Base-by-base conservation (phyloP, 2,329 filamentous ascomycete genomes). In the Aspergillus sp. region DNA sequence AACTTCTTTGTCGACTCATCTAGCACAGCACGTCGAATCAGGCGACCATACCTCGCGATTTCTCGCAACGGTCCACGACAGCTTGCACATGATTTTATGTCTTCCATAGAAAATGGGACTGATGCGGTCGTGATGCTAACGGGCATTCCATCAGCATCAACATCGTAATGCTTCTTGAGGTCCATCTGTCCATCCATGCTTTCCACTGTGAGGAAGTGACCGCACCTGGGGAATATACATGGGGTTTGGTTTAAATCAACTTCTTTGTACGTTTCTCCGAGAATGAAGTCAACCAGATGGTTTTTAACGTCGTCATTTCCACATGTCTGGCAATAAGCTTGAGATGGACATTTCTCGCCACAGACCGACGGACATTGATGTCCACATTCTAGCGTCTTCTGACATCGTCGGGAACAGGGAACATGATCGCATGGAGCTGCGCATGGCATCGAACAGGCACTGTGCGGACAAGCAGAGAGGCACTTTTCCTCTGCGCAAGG, bases 1-100 rank as follows among this genome's bases (percentile, higher is more conserved):
- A 86, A 82, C 48, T 79, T 82, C 62, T 83, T 84, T 0, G 79
- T 80, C 0, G 76, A 70, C 56, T 85, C 77, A 42, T 86, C 81
- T 1, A 87, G 68, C 6, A 81, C 65, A 1, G 76, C 79, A 4
- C 77, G 72, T 31, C 79, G 73, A 27, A 85, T 71, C 3, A 86
- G 74, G 7, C 82, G 74, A 10, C 79, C 78, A 53, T 87, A 87
- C 4, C 83, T 70, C 2, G 75, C 63, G 41, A 86, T 68, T 45
- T 74, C 73, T 12, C 78, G 69, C 9, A 86, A 63, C 1, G 78
- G 73, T 0, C 76, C 71, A n/a, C 80, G 76, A 52, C 83, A 88
- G 2, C 61, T 69, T 0, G 82, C 77, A 52, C 83, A 87, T 1
- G 59, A 67, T 47, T 74, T 77, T 32, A 79, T 60, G 29, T 72